These are phyloP conservation scores for Cichorium intybus DNA, from an alignment of 140 eudicot genomes.

Conservation along the genomic window DNA sequence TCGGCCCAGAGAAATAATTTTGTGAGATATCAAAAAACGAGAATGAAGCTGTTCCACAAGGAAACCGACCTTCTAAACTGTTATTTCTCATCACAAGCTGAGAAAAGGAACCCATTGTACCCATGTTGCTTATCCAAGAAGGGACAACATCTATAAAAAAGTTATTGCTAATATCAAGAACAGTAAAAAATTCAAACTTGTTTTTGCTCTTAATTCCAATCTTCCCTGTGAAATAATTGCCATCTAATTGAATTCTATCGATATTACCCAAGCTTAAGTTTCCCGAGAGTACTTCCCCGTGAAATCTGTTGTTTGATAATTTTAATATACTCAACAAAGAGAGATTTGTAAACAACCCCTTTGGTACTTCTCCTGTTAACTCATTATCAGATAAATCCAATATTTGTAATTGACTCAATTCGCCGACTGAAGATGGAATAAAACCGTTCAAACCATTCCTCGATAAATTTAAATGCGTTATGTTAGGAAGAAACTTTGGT, in stretches of 20 bases:
- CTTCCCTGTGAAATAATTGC: neutral
- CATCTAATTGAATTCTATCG: neutral
- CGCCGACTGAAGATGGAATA: slow-evolving; percentile 17
- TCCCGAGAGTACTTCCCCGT: slow-evolving; percentile 9
- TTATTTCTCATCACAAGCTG: neutral
- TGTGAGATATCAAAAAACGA: too few relatives aligned
- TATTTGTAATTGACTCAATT: neutral
- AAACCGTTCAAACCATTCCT: neutral
- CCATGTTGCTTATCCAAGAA: neutral
- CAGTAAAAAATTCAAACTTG: neutral
- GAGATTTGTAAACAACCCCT: neutral
- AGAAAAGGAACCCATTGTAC: neutral
- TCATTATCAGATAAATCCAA: slow-evolving; percentile 21
- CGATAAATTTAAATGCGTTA: slow-evolving; percentile 15
- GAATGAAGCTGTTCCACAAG: neutral
- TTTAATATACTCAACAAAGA: neutral
- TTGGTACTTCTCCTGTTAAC: slow-evolving; percentile 26
- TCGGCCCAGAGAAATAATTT: slow-evolving; percentile 18
- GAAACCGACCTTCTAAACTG: neutral
- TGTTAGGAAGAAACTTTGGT: neutral
- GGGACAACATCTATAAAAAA: neutral
- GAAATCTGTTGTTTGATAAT: slow-evolving; percentile 8
- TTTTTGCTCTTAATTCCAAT: neutral
- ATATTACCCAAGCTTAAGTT: neutral
- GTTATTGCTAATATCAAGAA: slow-evolving; percentile 21